Base-by-base conservation (phyloP, 306 rosid genomes). In the Corylus americana region DNA sequence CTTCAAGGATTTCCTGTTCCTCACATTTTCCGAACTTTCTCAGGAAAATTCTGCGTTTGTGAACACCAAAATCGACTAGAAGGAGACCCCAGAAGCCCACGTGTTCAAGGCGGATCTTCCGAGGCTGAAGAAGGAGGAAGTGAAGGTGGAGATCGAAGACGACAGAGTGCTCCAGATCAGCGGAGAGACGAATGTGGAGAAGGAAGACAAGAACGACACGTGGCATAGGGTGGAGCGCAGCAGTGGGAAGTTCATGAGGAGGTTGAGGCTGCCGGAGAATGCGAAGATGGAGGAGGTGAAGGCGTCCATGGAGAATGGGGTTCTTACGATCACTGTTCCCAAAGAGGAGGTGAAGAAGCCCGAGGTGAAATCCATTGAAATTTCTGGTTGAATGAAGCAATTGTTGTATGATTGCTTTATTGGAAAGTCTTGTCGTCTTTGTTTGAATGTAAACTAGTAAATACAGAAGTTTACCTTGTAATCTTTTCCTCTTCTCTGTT, bases 301-400 rank as follows among this genome's bases (percentile, higher is more conserved):
- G 45, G 89, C 86, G 2, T 25, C 78, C 2, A 82, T 86, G 84
- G 89, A 86, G 74, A 79, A 86, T 49, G 80, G 89, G 20, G 84
- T 79, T 73, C 84, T 82, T 2, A 76, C 82, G 2, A 73, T 85
- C 1, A 76, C 75, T 3, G 67, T 85, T 7, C 89, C 82, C 3
- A 82, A 75, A 22, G 55, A 57, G n/a, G 84, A 1, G 4, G 77
- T 48, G 22, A 79, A 85, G n/a, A 79, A 75, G 37, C 14, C 74
- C 0, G 68, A 79, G 8, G 86, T 85, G 3, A 85, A 79, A 31
- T 27, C 86, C 8, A 73, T 85, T 72, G 47, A 79, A 55, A 85
- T 85, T 14, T 71, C 75, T 17, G 79, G 83, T 12, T 85, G 64
- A 76, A 79, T 31, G 35, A 31, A 31, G 35, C 35, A 31, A 31